Percentiles rank a stretch among this genome's conserved stretches.
Conservation (phyloP, 2,329 filamentous ascomycete species). For the Xylaria sp. region DNA sequence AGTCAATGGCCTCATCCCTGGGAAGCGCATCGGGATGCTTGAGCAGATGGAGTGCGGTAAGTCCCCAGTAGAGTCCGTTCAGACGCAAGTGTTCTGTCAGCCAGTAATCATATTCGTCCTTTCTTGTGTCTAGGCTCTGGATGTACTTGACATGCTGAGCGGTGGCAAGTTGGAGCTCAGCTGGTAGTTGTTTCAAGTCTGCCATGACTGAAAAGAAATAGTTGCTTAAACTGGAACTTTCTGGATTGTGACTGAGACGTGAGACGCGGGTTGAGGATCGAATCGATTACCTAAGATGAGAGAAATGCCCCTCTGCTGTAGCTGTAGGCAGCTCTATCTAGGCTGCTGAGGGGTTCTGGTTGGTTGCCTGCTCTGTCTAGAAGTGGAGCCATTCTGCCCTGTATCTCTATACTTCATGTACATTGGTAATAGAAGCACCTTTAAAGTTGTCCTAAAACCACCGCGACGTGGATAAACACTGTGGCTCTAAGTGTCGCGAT, state of each 20-base stretch:
- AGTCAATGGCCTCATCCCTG: conserved; percentile 83
- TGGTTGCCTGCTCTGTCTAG: conserved; percentile 2
- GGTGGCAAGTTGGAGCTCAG: conserved; percentile 60
- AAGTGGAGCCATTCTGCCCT: conserved; percentile 70
- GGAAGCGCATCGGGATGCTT: conserved; percentile 84
- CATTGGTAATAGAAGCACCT: background rate
- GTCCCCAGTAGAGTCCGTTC: conserved; percentile 96
- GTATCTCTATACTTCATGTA: conserved; percentile 68
- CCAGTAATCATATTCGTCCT: conserved; percentile 97
- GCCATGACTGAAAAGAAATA: conserved; percentile 48
- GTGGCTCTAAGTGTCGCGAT: no score
- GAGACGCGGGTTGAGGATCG: conserved; percentile 3
- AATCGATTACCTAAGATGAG: background rate
- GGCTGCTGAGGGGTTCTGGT: background rate
- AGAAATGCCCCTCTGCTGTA: background rate
- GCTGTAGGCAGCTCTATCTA: background rate
- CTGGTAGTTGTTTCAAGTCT: conserved; percentile 51
- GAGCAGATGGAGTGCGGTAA: conserved; percentile 88
- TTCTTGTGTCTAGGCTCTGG: conserved; percentile 88
- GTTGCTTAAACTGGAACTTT: background rate
- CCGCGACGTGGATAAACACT: no score
- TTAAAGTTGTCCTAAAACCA: no score
- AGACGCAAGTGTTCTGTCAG: conserved; percentile 95
- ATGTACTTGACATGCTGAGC: conserved; percentile 88
- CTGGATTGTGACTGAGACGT: background rate